These are phyloP conservation scores for Taphrina wiesneri DNA, from an alignment of 1,139 yeast species.

Conservation along the genomic window DNA sequence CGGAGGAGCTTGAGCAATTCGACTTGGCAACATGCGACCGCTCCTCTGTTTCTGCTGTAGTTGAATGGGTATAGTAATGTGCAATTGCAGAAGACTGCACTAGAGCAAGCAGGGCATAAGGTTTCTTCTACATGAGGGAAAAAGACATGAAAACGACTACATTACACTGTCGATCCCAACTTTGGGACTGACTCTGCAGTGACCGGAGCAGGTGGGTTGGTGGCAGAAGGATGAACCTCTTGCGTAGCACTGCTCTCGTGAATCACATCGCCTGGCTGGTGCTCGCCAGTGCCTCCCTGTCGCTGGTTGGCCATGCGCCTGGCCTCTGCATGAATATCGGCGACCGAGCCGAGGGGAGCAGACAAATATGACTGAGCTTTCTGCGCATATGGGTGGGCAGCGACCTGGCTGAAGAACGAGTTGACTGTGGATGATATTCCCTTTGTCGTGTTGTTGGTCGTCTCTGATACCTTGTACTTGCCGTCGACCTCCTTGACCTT, in stretches of 20 bases:
- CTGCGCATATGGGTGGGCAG: slow-evolving; percentile 52
- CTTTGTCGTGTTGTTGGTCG: slow-evolving; percentile 47
- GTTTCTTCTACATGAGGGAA: not conserved
- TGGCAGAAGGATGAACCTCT: not conserved
- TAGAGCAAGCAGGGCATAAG: not conserved
- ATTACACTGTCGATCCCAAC: slow-evolving; percentile 24
- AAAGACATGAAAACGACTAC: not conserved
- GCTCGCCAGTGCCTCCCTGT: slow-evolving; percentile 43
- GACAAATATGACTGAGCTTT: slow-evolving; percentile 55
- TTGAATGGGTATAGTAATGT: too few species aligned
- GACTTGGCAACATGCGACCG: not conserved
- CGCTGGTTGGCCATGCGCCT: slow-evolving; percentile 64
- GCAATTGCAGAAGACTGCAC: too few species aligned
- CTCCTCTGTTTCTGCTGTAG: too few species aligned
- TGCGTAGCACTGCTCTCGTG: slow-evolving; percentile 21
- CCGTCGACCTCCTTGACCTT: slow-evolving; percentile 54
- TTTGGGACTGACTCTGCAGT: slow-evolving; percentile 27
- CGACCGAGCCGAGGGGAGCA: slow-evolving; percentile 14
- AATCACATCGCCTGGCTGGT: slow-evolving; percentile 19
- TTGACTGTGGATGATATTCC: slow-evolving; percentile 46
- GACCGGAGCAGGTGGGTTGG: slow-evolving; percentile 6
- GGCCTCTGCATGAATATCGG: slow-evolving; percentile 71
- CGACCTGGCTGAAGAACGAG: slow-evolving; percentile 55
- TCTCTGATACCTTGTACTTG: slow-evolving; percentile 61
- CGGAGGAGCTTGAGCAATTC: not conserved